Percentiles rank a stretch among this genome's conserved stretches.
phyloP scores from a whole-genome alignment of 257 asterid species.

The Linderniella brevidens region DNA sequence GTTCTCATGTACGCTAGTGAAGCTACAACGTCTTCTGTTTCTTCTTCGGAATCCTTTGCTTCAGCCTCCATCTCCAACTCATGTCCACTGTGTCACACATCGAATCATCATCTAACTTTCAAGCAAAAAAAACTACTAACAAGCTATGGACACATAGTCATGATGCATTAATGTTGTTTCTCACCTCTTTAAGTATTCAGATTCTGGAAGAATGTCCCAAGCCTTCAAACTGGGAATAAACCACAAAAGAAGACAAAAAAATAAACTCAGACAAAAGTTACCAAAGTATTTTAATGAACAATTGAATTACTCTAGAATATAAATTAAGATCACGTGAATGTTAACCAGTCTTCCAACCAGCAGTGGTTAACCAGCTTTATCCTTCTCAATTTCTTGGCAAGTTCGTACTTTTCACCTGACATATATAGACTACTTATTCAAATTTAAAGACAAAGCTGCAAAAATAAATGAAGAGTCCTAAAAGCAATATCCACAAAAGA shows the following conservation, averaged over 20 bases:
- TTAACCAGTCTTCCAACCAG: conserved; percentile 90
- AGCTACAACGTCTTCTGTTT: conserved; percentile 34
- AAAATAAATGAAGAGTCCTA: background rate
- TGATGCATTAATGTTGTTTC: conserved; percentile 1
- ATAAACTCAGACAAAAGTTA: background rate
- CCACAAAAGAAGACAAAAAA: conserved; percentile 2
- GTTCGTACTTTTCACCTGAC: conserved; percentile 78
- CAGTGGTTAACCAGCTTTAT: conserved; percentile 79
- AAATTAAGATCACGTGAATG: conserved; percentile 7
- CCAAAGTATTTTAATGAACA: conserved; percentile 3
- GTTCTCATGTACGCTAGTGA: conserved; percentile 15
- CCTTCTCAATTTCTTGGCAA: conserved; percentile 52
- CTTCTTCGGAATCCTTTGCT: conserved; percentile 96
- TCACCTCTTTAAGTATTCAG: conserved; percentile 59
- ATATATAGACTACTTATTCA: conserved; percentile 7
- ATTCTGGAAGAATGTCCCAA: conserved; percentile 87
- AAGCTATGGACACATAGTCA: conserved; percentile 2
- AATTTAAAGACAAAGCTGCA: background rate
- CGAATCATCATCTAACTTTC: conserved; percentile 7
- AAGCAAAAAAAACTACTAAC: background rate
- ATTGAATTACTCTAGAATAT: background rate
- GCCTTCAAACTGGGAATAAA: conserved; percentile 47
- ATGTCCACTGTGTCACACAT: conserved; percentile 35
- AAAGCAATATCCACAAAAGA: background rate
- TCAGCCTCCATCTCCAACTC: conserved; percentile 74